Evolutionary conservation across 2,329 filamentous ascomycete genomes (phyloP).

Genomic region (Magnaporthales sp.): DNA sequence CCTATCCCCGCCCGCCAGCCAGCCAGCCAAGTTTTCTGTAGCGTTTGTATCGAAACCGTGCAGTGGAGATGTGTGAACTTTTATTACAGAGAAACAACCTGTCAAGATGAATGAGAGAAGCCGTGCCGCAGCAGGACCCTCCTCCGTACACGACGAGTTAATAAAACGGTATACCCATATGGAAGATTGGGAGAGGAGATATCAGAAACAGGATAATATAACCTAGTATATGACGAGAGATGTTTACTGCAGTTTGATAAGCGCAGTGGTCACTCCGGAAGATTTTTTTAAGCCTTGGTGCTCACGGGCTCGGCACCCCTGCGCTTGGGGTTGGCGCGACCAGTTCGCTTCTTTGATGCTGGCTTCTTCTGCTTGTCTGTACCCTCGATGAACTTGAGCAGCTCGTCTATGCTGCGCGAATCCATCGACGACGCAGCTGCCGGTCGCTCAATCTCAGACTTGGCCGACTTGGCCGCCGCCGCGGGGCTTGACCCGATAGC

Average conservation of each 20-base stretch:
- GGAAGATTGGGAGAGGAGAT: conserved; percentile 1
- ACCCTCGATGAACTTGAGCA: conserved; percentile 92
- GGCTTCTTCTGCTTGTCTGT: conserved; percentile 40
- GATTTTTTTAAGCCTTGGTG: conserved; percentile 1
- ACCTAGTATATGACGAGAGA: background rate
- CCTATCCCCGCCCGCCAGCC: background rate
- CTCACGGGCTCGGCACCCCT: conserved; percentile 26
- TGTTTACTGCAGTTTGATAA: background rate
- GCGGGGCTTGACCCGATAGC: conserved; percentile 36
- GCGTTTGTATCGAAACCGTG: background rate
- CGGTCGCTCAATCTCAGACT: conserved; percentile 26
- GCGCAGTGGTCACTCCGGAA: background rate
- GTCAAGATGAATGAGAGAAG: background rate
- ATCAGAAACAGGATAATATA: background rate
- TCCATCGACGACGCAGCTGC: conserved; percentile 43
- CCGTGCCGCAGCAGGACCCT: background rate
- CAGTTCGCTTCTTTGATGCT: conserved; percentile 42
- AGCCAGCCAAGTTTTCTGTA: background rate
- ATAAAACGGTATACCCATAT: background rate
- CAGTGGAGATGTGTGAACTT: background rate
- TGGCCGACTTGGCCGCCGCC: conserved; percentile 13
- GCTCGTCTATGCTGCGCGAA: conserved; percentile 80
- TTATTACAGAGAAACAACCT: background rate
- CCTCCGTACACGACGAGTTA: background rate
- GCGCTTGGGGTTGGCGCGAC: conserved; percentile 47